Evolutionary conservation across 2,329 filamentous ascomycete species (phyloP), one percentile per base, ranked within the genome.

Genomic region (Lizonia empirigonia): DNA sequence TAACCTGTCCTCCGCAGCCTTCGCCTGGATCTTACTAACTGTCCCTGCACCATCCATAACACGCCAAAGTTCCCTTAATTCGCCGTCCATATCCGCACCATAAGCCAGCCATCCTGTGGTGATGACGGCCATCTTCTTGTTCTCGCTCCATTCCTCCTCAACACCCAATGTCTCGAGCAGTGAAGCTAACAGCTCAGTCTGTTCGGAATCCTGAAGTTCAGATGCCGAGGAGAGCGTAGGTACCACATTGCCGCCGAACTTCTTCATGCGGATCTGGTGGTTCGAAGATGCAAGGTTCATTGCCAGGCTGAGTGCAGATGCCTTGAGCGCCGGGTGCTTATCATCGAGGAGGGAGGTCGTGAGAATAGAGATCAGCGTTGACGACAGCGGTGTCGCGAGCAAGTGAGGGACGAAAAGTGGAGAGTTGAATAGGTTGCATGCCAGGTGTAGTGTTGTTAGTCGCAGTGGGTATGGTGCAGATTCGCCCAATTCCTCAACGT

Each of bases 371-470:
- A 93, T 76, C 0, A 84, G 78, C 1, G 76, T 69, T 5, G 85
- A 82, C 1, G 40, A 91, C 72, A 18, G 62, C 1, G 69, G 68
- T 2, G 60, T 30, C 44, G 75, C 71, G 6, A 89, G 76, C 7
- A 92, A 78, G 55, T 86, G 81, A 2, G 84, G 80, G 0, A 85
- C 78, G 64, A 88, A 95, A 0, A 96, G 78, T 0, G 84, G 82
- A 1, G 87, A 87, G 0, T 84, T 86, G 75, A 96, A 96, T 33
- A 96, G 78, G 65, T 96, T 97, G 75, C 91, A 95, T 1, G 85
- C 82, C 65, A 93, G 82, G 62, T 97, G 92, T 18, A 96, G 75
- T 0, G 90, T 88, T 13, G 96, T 90, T 2, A 97, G 84, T 12
- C 91, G 87, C 1, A 95, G 80, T 4, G 89, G 86, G 68, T 97